A percentile compares a stretch with the other conserved stretches of the same genome.
These are phyloP conservation scores for Zelonia costaricensis DNA, from an alignment of 208 protist genomes.

Conservation along the genomic window DNA sequence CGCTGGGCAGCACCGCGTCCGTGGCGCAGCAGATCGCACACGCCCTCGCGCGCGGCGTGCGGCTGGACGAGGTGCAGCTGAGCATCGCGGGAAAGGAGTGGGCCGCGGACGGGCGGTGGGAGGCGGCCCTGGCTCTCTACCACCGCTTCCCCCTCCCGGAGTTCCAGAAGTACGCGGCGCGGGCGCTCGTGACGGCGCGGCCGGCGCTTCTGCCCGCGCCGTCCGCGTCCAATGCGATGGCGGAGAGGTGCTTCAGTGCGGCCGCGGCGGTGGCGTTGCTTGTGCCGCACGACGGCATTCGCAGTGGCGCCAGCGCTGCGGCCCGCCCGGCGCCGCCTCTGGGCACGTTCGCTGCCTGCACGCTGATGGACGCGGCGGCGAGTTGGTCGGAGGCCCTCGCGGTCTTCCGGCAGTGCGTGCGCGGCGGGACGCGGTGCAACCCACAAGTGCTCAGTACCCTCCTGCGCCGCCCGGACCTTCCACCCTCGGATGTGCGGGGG, in stretches of 20 bases:
- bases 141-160: slow-evolving; percentile 45
- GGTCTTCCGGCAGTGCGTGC: slow-evolving; percentile 48
- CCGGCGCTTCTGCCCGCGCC: slow-evolving; percentile 1
- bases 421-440: slow-evolving; percentile 51
- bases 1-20: background rate
- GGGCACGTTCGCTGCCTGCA: slow-evolving; percentile 15
- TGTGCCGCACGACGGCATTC: slow-evolving; percentile 15
- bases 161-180: slow-evolving; percentile 54
- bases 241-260: slow-evolving; percentile 4
- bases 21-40: slow-evolving; percentile 34
- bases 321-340: slow-evolving; percentile 21
- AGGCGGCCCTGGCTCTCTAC: slow-evolving; percentile 53
- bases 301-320: background rate
- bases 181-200: slow-evolving; percentile 31
- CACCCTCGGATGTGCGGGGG: slow-evolving; percentile 25
- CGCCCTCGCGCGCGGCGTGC: slow-evolving; percentile 46
- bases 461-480: slow-evolving; percentile 34
- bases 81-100: slow-evolving; percentile 48
- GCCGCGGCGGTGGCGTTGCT: slow-evolving; percentile 11
- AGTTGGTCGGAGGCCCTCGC: slow-evolving; percentile 38
- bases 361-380: slow-evolving; percentile 26
- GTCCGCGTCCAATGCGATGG: background rate
- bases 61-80: slow-evolving; percentile 71
- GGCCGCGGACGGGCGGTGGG: slow-evolving; percentile 46
- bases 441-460: slow-evolving; percentile 66